Evolutionary conservation across 2,329 filamentous ascomycete genomes (phyloP), one percentile per base, ranked within the genome.

Genomic region (Nemania abortiva): DNA sequence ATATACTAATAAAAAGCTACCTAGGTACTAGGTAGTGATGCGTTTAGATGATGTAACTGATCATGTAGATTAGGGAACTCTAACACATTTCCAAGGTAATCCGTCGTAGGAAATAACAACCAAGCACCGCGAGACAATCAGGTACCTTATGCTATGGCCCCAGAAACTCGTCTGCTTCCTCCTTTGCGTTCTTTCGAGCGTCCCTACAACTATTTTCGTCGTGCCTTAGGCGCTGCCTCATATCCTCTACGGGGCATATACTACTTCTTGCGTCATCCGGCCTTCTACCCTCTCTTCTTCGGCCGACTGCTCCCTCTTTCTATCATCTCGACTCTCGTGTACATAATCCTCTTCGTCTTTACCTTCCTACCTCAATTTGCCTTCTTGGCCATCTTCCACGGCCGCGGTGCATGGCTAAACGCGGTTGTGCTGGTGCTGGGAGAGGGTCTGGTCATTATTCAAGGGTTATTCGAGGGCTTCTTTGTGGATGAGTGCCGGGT

Each of bases 301-400:
- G 86, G 92, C 27, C 90, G 95, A 18, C 84, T 99, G 2, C 81
- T 98, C 0, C 95, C 95, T 0, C 86, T 97, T 31, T 88, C 92
- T 2, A 83, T 98, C 15, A 90, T 98, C 13, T 97, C 95, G 0
- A 83, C 91, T 15, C 89, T 96, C 63, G 92, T 98, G 15, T 93
- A 97, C 70, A 83, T 90, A n/a, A 84, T 97, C 22, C 88, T 98
- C 22, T 98, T 98, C 80, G 85, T 93, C 13, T 97, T 96, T 80
- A 86, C 93, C 0, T 98, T 97, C 74, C 82, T 98, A 2, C 95
- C 95, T 0, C 93, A 98, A 78, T 94, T 94, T 65, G 92, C 93
- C 1, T 93, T 99, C 76, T 87, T 99, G 24, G 90, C 92, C 18
- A 88, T 98, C 73, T 98, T 98, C 79, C 95, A 98, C 75, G 92